These are phyloP conservation scores for Magnolia sinica DNA, from an alignment of 164 flowering plant species.

Conservation along the genomic window DNA sequence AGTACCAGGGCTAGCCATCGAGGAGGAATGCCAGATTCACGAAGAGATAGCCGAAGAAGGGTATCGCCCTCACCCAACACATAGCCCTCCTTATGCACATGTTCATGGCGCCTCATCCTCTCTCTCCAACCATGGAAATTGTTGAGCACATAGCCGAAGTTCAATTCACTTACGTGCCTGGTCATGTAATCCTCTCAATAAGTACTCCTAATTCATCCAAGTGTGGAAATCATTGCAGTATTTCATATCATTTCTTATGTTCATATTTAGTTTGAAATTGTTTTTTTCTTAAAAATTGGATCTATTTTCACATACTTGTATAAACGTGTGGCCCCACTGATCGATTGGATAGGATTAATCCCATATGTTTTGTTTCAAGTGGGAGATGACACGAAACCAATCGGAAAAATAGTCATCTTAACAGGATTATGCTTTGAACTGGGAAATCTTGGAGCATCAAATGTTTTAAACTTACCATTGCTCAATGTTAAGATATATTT, in stretches of 20 bases:
- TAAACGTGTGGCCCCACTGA: no score
- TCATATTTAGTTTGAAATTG: not conserved
- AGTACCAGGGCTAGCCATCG: constrained; percentile 32
- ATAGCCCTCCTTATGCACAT: not conserved
- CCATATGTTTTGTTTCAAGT: no score
- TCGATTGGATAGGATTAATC: no score
- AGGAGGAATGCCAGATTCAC: constrained; percentile 44
- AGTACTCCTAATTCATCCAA: not conserved
- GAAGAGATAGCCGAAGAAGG: constrained; percentile 32
- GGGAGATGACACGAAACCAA: no score
- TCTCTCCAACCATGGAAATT: not conserved
- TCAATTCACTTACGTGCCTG: not conserved
- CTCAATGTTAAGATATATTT: no score
- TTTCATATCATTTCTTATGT: not conserved
- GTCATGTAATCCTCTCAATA: not conserved
- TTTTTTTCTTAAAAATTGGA: no score
- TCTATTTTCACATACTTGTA: no score
- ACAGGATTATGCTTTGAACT: no score
- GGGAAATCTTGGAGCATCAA: no score
- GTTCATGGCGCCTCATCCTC: not conserved
- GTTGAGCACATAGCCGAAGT: no score
- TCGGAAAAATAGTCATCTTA: no score
- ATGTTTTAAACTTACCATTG: no score
- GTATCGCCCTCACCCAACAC: not conserved
- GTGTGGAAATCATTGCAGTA: not conserved